Evolutionary conservation across 1,284 basidiomycete genomes (phyloP).

Genomic region (Cerrena zonata): DNA sequence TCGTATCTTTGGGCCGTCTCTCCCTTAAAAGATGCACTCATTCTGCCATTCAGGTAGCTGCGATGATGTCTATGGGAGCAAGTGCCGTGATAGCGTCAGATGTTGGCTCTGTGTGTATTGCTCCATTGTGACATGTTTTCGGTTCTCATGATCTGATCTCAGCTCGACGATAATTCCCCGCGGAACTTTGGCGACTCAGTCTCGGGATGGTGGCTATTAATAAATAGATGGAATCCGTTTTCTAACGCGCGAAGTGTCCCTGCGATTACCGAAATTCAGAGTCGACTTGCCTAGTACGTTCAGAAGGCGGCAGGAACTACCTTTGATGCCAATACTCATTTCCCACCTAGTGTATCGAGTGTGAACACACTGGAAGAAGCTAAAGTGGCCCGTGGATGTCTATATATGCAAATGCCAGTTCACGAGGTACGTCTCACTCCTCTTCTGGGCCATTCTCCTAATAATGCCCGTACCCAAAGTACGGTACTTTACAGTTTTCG

Average conservation of each 20-base stretch:
- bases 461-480: conserved; percentile 39
- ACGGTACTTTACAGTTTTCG: conserved; percentile 72
- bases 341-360: conserved; percentile 74
- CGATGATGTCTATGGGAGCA: conserved; percentile 90
- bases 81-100: conserved; percentile 92
- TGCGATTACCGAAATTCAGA: conserved; percentile 94
- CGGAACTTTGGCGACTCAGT: conserved; percentile 92
- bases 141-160: conserved; percentile 5
- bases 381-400: conserved; percentile 79
- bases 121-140: background rate
- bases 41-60: conserved; percentile 57
- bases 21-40: conserved; percentile 2
- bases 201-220: conserved; percentile 93
- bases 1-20: conserved; percentile 16
- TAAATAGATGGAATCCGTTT: conserved; percentile 92
- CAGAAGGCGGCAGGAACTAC: background rate
- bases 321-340: conserved; percentile 1
- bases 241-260: conserved; percentile 77
- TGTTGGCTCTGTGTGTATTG: conserved; percentile 74
- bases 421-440: conserved; percentile 70
- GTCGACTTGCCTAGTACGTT: conserved; percentile 87
- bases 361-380: conserved; percentile 93
- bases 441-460: too few relatives aligned
- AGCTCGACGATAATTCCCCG: conserved; percentile 92
- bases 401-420: conserved; percentile 95